Base-by-base conservation (phyloP, 352 stramenopile genomes). In the Peronospora farinosa region DNA sequence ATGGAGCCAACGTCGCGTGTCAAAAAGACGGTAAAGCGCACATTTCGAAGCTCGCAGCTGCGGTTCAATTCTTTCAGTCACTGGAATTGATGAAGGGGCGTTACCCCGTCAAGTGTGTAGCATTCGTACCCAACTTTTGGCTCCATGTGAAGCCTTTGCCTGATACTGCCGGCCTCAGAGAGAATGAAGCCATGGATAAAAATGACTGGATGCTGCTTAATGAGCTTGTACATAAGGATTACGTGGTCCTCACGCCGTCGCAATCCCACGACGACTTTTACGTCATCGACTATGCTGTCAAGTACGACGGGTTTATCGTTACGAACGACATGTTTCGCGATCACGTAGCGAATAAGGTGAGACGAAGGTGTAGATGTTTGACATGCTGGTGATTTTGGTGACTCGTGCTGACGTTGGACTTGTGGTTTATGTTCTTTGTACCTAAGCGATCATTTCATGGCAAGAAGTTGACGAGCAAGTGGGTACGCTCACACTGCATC, bases 251-350 rank as follows among this genome's bases (percentile, higher is more conserved):
- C 31, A 91, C 79, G n/a, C 82, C 79, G 27, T 86, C 82, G 7
- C 82, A 89, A 63, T 77, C 78, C 7, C 78, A 96, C 52, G 87
- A 96, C 41, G 87, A 96, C 59, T 95, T 78, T 31, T 96, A 96
- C 52, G 86, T 93, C 47, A 96, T 96, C 57, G 82, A 91, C 57
- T 96, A 96, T 54, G 83, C 85, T 3, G 78, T 88, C 58, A 89
- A 88, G 48, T 70, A 96, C 64, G 55, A 87, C 51, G 84, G 84
- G 15, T 91, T 92, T 48, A 82, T 96, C 41, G 84, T 96, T 41
- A 95, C 80, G 2, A 96, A 96, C 66, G 87, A 96, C 63, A 89
- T 95, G 75, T 96, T 94, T 51, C 78, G 87, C n/a, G 86, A 96
- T 57, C 83, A 94, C 38, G 65, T 95, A 6, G 55, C 76, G 25